Evolutionary conservation across 2,329 filamentous ascomycete species (phyloP).

Genomic region (Dendrostoma leiphaemia): DNA sequence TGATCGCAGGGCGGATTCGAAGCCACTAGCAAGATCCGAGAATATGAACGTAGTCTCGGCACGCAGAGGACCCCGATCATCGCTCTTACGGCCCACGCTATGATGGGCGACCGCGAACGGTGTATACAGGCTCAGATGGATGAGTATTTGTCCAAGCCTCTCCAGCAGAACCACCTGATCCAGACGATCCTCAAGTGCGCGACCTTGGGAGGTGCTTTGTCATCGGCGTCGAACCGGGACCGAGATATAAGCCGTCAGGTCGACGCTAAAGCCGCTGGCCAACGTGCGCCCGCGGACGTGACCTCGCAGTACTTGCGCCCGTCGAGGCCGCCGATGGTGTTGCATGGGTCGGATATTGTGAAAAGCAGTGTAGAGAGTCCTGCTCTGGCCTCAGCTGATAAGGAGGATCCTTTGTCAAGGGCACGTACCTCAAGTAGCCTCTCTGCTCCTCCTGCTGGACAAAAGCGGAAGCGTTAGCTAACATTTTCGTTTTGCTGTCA

Average conservation of each 20-base stretch:
- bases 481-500: conserved; percentile 19
- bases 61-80: conserved; percentile 90
- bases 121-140: conserved; percentile 99
- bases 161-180: conserved; percentile 96
- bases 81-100: conserved; percentile 93
- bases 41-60: conserved; percentile 82
- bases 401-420: conserved; percentile 56
- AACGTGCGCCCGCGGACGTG: conserved; percentile 29
- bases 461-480: conserved; percentile 21
- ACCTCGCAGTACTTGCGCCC: conserved; percentile 35
- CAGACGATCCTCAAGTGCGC: conserved; percentile 97
- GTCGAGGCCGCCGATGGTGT: conserved; percentile 54
- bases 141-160: conserved; percentile 93
- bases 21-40: conserved; percentile 92
- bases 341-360: conserved; percentile 36
- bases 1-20: conserved; percentile 81
- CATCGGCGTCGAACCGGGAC: conserved; percentile 65
- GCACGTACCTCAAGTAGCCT: conserved; percentile 42
- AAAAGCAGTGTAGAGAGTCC: conserved; percentile 54
- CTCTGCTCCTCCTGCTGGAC: conserved; percentile 38
- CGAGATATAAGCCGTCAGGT: conserved; percentile 52
- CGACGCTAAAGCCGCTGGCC: conserved; percentile 44
- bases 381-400: conserved; percentile 56
- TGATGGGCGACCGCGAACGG: conserved; percentile 97
- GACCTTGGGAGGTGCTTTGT: conserved; percentile 80